Evolutionary conservation across 495 filamentous ascomycete species (phyloP), one percentile per base, ranked within the genome.

Genomic region (Podospora fimiseda): DNA sequence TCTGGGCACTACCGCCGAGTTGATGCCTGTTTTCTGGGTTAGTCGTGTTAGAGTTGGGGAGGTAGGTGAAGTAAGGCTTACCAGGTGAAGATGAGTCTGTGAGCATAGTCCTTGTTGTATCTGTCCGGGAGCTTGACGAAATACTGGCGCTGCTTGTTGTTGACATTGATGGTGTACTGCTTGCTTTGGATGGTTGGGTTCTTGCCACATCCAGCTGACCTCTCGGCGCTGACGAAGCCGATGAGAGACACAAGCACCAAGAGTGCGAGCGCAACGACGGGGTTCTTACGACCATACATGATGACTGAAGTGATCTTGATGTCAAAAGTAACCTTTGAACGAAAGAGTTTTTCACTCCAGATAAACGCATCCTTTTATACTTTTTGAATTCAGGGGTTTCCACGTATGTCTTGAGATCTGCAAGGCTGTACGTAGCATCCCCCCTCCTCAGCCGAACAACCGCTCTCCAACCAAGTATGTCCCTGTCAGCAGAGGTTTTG

Each of bases 141-240:
- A 50, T 71, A 78, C 41, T 71, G 41, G 1, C 66, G 62, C 2
- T 48, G 16, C 51, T 62, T 63, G 48, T 53, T 55, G 54, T 64
- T 62, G 44, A 66, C 53, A 6, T 40, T 67, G 23, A 68, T 58
- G 21, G 57, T 66, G 57, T 70, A 64, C 30, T 59, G 48, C 37
- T 64, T 60, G 46, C 50, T 60, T 40, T 39, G 51, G 40, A 74
- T 60, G 19, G 67, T 67, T 1, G 68, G 60, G 5, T 43, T 38
- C 53, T 71, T 74, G 53, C 70, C 68, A 46, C 73, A 76, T 48
- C 73, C 73, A 2, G 71, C 47, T 14, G 73, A 71, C 21, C 55
- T 42, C 36, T 44, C 56, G 13, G 44, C 44, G 21, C 16, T 15
- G 4, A 33, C 44, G 44, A 13, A 9, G 44, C 44, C 15, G 44